Conservation (phyloP, 2,329 filamentous ascomycete species). For the Talaromyces sp. region DNA sequence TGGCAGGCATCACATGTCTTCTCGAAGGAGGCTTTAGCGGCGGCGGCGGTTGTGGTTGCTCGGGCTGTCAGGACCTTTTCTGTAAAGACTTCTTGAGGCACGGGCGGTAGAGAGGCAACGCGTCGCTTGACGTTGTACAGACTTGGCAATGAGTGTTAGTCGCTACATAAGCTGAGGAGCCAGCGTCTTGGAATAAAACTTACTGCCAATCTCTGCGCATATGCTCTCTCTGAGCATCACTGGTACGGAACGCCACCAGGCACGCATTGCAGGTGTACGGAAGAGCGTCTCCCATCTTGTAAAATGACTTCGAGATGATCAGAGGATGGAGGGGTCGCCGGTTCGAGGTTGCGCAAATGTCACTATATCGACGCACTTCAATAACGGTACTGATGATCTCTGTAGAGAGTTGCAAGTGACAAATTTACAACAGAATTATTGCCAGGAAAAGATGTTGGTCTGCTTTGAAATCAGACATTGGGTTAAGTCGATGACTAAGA, state of each 20-base stretch:
- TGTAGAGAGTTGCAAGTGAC: not conserved
- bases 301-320: not conserved
- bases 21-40: conserved; percentile 84
- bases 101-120: conserved; percentile 82
- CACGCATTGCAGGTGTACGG: conserved; percentile 99
- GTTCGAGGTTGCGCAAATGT: not conserved
- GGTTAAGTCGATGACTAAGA: conserved; percentile 11
- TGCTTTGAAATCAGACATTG: conserved; percentile 25
- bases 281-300: conserved; percentile 50
- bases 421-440: not conserved
- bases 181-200: conserved; percentile 40
- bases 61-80: conserved; percentile 94
- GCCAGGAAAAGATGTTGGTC: conserved; percentile 21
- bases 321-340: not conserved
- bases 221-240: conserved; percentile 86
- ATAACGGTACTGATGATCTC: not conserved
- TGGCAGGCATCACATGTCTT: conserved; percentile 76
- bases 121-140: conserved; percentile 95
- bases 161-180: not conserved
- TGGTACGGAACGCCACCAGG: conserved; percentile 91
- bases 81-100: conserved; percentile 87
- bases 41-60: conserved; percentile 75
- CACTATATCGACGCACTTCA: not conserved
- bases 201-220: conserved; percentile 99
- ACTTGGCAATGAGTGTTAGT: conserved; percentile 45